These are phyloP conservation scores for Diplodia seriata DNA, from an alignment of 2,329 filamentous ascomycete species.

Conservation along the genomic window DNA sequence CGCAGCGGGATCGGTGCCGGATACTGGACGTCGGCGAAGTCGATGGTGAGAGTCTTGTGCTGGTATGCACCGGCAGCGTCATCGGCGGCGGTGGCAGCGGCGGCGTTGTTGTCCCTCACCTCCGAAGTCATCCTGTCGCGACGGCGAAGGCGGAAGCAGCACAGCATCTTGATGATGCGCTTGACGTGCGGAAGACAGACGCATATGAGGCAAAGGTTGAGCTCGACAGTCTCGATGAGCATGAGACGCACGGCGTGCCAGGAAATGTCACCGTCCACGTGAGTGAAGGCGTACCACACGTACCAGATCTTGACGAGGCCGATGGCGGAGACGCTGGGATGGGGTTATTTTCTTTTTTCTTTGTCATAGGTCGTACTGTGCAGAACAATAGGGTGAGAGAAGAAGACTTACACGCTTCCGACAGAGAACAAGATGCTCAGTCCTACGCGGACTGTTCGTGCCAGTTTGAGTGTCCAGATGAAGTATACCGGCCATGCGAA, in stretches of 20 bases:
- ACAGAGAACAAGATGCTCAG: slow-evolving; percentile 42
- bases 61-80: too few species aligned
- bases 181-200: slow-evolving; percentile 44
- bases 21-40: neutral
- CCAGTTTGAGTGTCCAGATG: slow-evolving; percentile 39
- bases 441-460: slow-evolving; percentile 39
- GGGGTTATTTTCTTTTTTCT: neutral
- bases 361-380: slow-evolving; percentile 40
- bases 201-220: slow-evolving; percentile 41
- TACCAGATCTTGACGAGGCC: neutral
- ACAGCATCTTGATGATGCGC: slow-evolving; percentile 39
- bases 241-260: slow-evolving; percentile 40
- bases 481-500: slow-evolving; percentile 44
- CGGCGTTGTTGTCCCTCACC: neutral
- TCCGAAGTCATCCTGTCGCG: neutral
- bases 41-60: neutral
- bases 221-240: slow-evolving; percentile 41
- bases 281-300: neutral
- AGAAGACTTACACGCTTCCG: slow-evolving; percentile 45
- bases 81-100: neutral
- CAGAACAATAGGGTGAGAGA: slow-evolving; percentile 39
- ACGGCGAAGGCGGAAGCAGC: slow-evolving; percentile 52
- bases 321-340: neutral
- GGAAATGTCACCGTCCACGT: neutral
- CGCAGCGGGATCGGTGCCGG: too few species aligned